Conservation (phyloP, 2,329 filamentous ascomycete species). For the Ceratocystis variospora region DNA sequence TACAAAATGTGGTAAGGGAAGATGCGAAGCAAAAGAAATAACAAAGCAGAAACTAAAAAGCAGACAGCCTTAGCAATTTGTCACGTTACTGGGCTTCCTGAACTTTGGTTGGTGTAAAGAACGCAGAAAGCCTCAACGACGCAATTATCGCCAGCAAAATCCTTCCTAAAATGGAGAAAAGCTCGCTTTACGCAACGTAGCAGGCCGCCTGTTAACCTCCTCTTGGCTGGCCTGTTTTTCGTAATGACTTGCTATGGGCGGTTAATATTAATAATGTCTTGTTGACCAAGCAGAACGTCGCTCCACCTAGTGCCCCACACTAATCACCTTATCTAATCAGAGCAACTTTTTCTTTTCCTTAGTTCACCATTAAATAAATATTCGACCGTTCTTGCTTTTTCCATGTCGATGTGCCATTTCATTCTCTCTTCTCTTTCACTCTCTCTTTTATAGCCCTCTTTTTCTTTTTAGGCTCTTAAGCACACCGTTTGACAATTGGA, state of each 20-base stretch:
- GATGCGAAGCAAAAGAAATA: not conserved
- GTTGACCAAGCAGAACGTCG: no score
- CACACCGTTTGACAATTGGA: not conserved
- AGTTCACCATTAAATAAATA: constrained; percentile 9
- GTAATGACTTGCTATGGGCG: not conserved
- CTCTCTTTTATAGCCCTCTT: not conserved
- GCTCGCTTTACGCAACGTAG: not conserved
- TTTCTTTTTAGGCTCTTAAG: not conserved
- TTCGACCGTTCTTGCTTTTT: not conserved
- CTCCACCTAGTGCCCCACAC: not conserved
- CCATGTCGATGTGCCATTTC: not conserved
- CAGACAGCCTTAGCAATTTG: not conserved
- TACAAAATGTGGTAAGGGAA: not conserved
- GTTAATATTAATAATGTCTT: no score
- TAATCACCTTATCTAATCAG: not conserved
- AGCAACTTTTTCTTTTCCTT: constrained; percentile 7
- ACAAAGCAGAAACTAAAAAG: not conserved
- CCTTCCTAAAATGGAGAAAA: not conserved
- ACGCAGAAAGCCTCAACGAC: not conserved
- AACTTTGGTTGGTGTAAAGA: no score
- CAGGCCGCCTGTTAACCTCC: not conserved
- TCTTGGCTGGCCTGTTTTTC: not conserved
- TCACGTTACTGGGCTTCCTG: no score
- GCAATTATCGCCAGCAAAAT: not conserved
- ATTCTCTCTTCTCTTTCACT: not conserved